A percentile compares a stretch with the other conserved stretches of the same genome.
These are phyloP conservation scores for Corymbia calophylla DNA, from an alignment of 441 rosid genomes.

Conservation along the genomic window DNA sequence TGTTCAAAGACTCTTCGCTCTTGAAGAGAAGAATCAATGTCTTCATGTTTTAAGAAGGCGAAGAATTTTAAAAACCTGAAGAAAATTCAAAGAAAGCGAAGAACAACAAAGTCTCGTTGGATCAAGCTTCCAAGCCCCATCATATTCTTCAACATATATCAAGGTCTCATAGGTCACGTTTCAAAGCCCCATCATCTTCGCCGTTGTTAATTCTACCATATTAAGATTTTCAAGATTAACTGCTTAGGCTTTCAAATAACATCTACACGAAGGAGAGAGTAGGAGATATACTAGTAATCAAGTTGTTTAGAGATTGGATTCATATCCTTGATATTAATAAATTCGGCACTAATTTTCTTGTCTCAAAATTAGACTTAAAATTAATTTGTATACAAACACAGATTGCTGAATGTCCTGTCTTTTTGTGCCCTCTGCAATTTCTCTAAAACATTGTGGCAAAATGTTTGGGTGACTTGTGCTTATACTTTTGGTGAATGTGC, in stretches of 20 bases:
- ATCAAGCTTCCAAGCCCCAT: accelerated
- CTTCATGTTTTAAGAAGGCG: background rate
- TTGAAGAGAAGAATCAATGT: background rate
- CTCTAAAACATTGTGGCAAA: background rate
- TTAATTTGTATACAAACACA: background rate
- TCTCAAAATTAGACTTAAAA: background rate
- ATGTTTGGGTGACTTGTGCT: background rate
- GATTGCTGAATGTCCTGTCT: background rate
- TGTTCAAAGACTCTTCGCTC: background rate
- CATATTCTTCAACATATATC: too few species aligned
- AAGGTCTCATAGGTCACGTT: too few species aligned
- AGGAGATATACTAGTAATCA: background rate
- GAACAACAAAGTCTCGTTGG: background rate
- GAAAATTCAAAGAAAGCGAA: background rate
- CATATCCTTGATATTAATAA: background rate
- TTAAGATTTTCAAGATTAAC: background rate
- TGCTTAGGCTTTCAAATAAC: background rate
- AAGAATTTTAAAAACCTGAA: background rate
- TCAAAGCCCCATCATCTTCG: background rate
- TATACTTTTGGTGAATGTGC: background rate
- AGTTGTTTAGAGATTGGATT: background rate
- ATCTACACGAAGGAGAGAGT: background rate
- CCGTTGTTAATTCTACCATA: background rate
- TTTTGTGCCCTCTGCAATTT: background rate
- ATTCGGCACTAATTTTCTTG: background rate